Evolutionary conservation across 148 eudicot genomes (phyloP).

Genomic region (Silene conica): DNA sequence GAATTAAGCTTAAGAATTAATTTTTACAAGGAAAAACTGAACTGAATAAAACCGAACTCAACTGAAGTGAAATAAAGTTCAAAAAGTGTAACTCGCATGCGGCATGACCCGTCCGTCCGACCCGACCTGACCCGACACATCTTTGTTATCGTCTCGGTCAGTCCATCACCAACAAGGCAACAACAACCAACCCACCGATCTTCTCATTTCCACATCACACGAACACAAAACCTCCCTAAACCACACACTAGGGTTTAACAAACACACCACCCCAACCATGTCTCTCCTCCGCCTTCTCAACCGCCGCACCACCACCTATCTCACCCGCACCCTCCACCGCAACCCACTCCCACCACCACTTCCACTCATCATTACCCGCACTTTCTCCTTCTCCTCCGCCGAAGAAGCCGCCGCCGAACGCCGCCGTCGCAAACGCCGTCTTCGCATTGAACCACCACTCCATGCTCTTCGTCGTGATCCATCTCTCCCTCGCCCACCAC

Average conservation of each 20-base stretch:
- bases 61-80: no score
- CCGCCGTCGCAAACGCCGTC: slow-evolving; percentile 85
- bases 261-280: slow-evolving; percentile 26
- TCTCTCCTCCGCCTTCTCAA: slow-evolving; percentile 38
- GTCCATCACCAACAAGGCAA: no score
- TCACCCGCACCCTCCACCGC: slow-evolving; percentile 11
- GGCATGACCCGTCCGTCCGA: no score
- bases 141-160: no score
- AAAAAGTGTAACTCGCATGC: no score
- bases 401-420: slow-evolving; percentile 97
- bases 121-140: no score
- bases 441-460: slow-evolving; percentile 82
- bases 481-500: slow-evolving; percentile 36
- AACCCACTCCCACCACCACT: slow-evolving; percentile 13
- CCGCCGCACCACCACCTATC: slow-evolving; percentile 21
- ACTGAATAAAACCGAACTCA: no score
- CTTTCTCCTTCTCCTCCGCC: slow-evolving; percentile 71
- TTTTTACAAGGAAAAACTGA: no score
- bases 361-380: slow-evolving; percentile 27
- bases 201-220: neutral
- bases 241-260: neutral
- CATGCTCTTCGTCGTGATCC: slow-evolving; percentile 65
- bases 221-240: neutral
- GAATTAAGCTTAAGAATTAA: no score
- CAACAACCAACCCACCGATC: no score